Percentiles rank a stretch among this genome's conserved stretches.
Conservation (phyloP, 495 filamentous ascomycete genomes). For the Xylaria sp. region DNA sequence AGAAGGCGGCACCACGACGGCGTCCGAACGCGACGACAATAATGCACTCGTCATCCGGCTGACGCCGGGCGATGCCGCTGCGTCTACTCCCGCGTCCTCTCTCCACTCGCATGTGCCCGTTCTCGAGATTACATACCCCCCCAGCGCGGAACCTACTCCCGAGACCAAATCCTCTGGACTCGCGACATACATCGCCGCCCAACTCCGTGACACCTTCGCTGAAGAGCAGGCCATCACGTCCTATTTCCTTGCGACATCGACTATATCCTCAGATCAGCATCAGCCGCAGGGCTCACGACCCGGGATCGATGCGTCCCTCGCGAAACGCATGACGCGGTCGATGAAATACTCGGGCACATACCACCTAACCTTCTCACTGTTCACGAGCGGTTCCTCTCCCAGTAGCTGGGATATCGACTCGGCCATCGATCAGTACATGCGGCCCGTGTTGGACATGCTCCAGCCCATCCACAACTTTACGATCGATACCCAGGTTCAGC, state of each 20-base stretch:
- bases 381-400: constrained; percentile 76
- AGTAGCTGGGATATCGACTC: constrained; percentile 91
- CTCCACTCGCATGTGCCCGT: constrained; percentile 72
- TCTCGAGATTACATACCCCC: constrained; percentile 81
- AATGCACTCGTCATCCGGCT: constrained; percentile 73
- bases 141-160: constrained; percentile 72
- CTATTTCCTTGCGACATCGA: constrained; percentile 72
- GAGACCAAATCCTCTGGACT: constrained; percentile 75
- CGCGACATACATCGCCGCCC: constrained; percentile 79
- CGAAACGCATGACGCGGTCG: constrained; percentile 72
- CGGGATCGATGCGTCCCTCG: constrained; percentile 52
- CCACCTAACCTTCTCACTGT: constrained; percentile 94
- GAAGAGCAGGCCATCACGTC: constrained; percentile 92
- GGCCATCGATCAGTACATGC: constrained; percentile 81
- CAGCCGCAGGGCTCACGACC: constrained; percentile 49
- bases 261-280: constrained; percentile 53
- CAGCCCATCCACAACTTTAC: constrained; percentile 92
- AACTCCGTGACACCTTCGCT: constrained; percentile 78
- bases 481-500: constrained; percentile 93
- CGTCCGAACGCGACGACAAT: constrained; percentile 26
- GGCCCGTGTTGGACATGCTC: constrained; percentile 79
- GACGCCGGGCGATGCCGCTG: constrained; percentile 65
- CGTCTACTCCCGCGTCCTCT: constrained; percentile 49
- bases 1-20: constrained; percentile 42
- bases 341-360: constrained; percentile 94